Evolutionary conservation across 2,329 filamentous ascomycete genomes (phyloP).

Genomic region (Bimuria novae-zelandiae): DNA sequence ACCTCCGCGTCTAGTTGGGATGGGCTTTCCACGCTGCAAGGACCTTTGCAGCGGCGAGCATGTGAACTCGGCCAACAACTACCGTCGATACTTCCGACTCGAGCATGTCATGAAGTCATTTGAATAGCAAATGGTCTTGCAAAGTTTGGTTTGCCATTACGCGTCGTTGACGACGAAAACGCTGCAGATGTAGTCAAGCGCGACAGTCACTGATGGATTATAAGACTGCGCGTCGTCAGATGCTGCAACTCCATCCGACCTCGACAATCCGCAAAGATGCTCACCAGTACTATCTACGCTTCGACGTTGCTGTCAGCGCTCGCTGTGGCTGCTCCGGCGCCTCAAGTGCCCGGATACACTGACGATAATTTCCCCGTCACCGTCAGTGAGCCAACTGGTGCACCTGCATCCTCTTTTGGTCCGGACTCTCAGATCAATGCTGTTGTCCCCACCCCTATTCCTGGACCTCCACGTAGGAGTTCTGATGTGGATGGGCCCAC

Average conservation of each 20-base stretch:
- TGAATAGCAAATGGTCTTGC: background rate
- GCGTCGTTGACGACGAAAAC: background rate
- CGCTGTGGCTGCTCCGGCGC: constrained; percentile 44
- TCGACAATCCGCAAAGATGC: constrained; percentile 39
- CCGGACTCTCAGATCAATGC: constrained; percentile 45
- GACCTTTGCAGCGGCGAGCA: constrained; percentile 1
- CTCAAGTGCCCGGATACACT: constrained; percentile 52
- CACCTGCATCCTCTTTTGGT: constrained; percentile 50
- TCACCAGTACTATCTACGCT: constrained; percentile 39
- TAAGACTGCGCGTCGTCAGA: constrained; percentile 3
- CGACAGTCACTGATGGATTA: constrained; percentile 18
- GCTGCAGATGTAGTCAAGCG: background rate
- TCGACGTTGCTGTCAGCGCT: constrained; percentile 43
- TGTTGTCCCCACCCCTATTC: constrained; percentile 34
- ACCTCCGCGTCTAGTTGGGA: background rate
- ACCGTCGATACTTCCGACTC: constrained; percentile 26
- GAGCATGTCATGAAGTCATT: constrained; percentile 45
- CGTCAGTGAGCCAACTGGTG: constrained; percentile 34
- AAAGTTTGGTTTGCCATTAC: background rate
- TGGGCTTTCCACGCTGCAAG: constrained; percentile 6
- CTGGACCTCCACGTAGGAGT: constrained; percentile 53
- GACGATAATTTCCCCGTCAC: constrained; percentile 51
- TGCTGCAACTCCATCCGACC: constrained; percentile 9
- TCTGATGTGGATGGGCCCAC: constrained; percentile 62
- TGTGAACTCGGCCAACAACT: background rate